These are phyloP conservation scores for Phytophthora pseudosyringae DNA, from an alignment of 352 stramenopile species.

Conservation along the genomic window DNA sequence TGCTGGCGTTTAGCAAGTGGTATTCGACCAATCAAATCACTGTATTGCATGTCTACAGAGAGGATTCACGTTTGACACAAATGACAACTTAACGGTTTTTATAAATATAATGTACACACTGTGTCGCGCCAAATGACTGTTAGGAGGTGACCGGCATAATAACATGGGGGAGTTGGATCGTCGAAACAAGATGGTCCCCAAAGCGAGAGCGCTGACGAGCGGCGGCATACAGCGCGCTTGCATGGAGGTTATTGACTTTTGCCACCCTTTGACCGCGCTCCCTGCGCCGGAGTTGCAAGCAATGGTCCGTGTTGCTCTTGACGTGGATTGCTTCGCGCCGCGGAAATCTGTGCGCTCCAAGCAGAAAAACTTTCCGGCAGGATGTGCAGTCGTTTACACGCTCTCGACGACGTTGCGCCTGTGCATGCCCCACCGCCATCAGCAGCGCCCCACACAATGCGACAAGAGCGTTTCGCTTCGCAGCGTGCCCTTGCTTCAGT, in stretches of 20 bases:
- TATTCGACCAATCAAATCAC: conserved; percentile 21
- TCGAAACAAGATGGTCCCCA: neutral
- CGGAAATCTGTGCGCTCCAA: conserved; percentile 19
- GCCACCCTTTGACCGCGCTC: neutral
- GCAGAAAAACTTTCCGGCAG: conserved; percentile 30
- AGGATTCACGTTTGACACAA: conserved; percentile 7
- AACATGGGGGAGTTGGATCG: conserved; percentile 1
- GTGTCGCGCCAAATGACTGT: no score
- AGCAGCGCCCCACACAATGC: conserved; percentile 5
- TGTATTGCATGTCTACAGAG: neutral
- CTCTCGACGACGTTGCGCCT: neutral
- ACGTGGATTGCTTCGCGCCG: conserved; percentile 20
- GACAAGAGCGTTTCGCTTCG: conserved; percentile 8
- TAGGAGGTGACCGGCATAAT: neutral
- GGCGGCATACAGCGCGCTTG: no score
- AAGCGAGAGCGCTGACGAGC: no score
- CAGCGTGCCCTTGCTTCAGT: conserved; percentile 18
- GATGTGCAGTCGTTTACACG: conserved; percentile 28
- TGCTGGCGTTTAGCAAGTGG: conserved; percentile 8
- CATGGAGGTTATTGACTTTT: no score
- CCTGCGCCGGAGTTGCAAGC: neutral
- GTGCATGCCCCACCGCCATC: conserved; percentile 6
- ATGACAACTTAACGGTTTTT: neutral
- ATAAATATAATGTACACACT: no score
- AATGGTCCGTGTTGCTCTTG: neutral